Percentiles rank a stretch among this genome's conserved stretches.
Conservation (phyloP, 78 protist genomes). For the Dictyostelium capitatum region DNA sequence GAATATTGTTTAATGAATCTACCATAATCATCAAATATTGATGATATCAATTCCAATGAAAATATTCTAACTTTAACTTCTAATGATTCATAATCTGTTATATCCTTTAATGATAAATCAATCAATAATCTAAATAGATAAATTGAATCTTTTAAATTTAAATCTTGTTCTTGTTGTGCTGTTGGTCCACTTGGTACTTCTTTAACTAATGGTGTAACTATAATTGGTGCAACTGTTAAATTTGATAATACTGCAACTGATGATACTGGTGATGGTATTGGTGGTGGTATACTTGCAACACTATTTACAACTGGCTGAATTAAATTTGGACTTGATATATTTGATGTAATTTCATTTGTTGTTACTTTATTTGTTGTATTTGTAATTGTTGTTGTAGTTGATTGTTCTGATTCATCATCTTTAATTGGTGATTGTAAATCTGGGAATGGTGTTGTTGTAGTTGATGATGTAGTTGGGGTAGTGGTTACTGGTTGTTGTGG, state of each 20-base stretch:
- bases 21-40: slow-evolving; percentile 80
- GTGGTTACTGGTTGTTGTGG: neutral
- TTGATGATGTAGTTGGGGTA: neutral
- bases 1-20: slow-evolving; percentile 55
- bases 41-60: slow-evolving; percentile 72
- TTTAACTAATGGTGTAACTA: neutral
- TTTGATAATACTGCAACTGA: neutral
- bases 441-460: neutral
- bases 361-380: neutral
- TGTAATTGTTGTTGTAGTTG: neutral
- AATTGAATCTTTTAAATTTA: slow-evolving; percentile 47
- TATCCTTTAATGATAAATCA: slow-evolving; percentile 70
- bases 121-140: slow-evolving; percentile 62
- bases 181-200: neutral
- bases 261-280: slow-evolving; percentile 11
- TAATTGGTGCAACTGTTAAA: neutral
- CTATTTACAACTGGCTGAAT: neutral
- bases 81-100: slow-evolving; percentile 68
- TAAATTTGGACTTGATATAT: neutral
- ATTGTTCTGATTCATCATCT: neutral
- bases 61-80: slow-evolving; percentile 75
- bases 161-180: slow-evolving; percentile 33
- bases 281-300: neutral
- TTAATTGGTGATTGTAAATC: slow-evolving; percentile 18
- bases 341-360: neutral